A percentile compares a stretch with the other conserved stretches of the same genome.
Conservation (phyloP, 1,139 yeast genomes). For the Candida gigantensis region DNA sequence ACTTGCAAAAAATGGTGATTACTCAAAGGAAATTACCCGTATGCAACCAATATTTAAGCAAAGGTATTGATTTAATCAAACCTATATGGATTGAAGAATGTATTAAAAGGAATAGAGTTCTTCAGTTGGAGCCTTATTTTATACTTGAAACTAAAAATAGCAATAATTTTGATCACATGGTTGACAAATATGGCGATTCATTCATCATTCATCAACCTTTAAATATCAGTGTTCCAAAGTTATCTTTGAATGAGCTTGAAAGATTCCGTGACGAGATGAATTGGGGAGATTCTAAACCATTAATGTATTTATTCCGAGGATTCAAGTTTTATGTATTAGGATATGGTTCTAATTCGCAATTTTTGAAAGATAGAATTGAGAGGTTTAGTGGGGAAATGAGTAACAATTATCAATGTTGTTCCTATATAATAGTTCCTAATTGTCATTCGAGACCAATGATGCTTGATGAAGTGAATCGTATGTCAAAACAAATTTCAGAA, state of each 20-base stretch:
- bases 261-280: slow-evolving; percentile 12
- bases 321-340: slow-evolving; percentile 27
- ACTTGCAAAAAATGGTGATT: slow-evolving; percentile 33
- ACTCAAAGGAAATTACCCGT: slow-evolving; percentile 53
- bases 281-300: slow-evolving; percentile 18
- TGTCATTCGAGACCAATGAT: slow-evolving; percentile 9
- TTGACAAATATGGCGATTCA: slow-evolving; percentile 61
- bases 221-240: slow-evolving; percentile 9
- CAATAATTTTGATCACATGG: slow-evolving; percentile 19
- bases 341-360: slow-evolving; percentile 7
- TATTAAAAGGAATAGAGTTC: slow-evolving; percentile 37
- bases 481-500: slow-evolving; percentile 24
- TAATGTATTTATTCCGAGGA: slow-evolving; percentile 22
- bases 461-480: slow-evolving; percentile 13
- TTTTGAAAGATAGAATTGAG: slow-evolving; percentile 24
- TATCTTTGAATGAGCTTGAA: slow-evolving; percentile 6
- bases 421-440: slow-evolving; percentile 25
- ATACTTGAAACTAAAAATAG: slow-evolving; percentile 32
- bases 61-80: slow-evolving; percentile 59
- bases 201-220: slow-evolving; percentile 27
- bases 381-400: slow-evolving; percentile 35
- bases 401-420: slow-evolving; percentile 18
- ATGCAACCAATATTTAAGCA: slow-evolving; percentile 40
- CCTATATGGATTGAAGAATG: slow-evolving; percentile 79
- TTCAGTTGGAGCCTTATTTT: slow-evolving; percentile 64